Evolutionary conservation across 164 flowering plant genomes (phyloP).

Genomic region (Litsea cubeba): DNA sequence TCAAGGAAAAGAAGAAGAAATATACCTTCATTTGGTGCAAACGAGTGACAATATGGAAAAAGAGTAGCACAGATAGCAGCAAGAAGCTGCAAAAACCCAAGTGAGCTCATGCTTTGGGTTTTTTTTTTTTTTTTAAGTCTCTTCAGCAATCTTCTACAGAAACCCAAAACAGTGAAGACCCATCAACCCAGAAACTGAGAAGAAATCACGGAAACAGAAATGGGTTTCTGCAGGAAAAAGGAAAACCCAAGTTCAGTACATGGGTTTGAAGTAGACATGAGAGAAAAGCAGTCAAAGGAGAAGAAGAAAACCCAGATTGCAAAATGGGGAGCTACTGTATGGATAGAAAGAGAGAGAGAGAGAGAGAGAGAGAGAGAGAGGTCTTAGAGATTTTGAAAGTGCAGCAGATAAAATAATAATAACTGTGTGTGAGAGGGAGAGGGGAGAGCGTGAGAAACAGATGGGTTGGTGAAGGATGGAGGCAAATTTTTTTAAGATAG

Average conservation of each 20-base stretch:
- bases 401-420: not conserved
- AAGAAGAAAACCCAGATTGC: not conserved
- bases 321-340: not conserved
- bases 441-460: not conserved
- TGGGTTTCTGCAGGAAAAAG: slow-evolving; percentile 1
- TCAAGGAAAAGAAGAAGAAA: slow-evolving; percentile 3
- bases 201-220: not conserved
- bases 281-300: slow-evolving; percentile 6
- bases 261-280: slow-evolving; percentile 2
- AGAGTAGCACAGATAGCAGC: slow-evolving; percentile 26
- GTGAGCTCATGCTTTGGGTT: slow-evolving; percentile 4
- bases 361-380: not conserved
- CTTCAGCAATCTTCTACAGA: not conserved
- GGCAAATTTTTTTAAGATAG: too few relatives aligned
- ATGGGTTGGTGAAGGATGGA: not conserved
- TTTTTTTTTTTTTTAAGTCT: not conserved
- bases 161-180: slow-evolving; percentile 15
- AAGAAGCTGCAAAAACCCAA: slow-evolving; percentile 26
- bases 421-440: not conserved
- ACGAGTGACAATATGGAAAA: slow-evolving; percentile 29
- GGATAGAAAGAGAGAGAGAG: not conserved
- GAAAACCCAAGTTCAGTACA: slow-evolving; percentile 1
- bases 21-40: slow-evolving; percentile 49
- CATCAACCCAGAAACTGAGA: not conserved
- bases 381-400: not conserved